Base-by-base conservation (phyloP, 495 filamentous ascomycete species). In the Parachaetomium inaequale region DNA sequence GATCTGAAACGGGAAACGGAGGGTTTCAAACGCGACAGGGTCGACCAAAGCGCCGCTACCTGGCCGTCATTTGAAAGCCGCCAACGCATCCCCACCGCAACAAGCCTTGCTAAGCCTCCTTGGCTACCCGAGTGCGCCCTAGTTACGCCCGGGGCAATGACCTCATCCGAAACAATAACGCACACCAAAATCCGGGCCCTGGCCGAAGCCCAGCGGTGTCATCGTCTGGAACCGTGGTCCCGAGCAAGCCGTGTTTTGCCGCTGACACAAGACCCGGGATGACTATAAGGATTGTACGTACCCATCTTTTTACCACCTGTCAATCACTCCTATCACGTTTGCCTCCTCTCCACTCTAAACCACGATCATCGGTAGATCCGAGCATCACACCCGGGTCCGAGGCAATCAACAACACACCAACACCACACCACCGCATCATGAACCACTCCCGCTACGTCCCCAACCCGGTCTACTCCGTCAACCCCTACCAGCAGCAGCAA, bases 391-490 rank as follows among this genome's bases (percentile, higher is more conserved):
- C 7, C 10, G 36, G 17, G 4, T 55, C 45, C 52, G 17, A 19
- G 36, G n/a, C 31, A 28, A 49, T 5, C 23, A 29, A 11, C 7
- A 51, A 23, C 34, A 14, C 23, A 29, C 23, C 10, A 26, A 51
- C 31, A 59, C 34, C 42, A 49, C 28, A 19, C 5, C 15, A 28
- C 32, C 14, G 5, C 21, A 55, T 28, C 58, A 65, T 65, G 63
- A 65, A 61, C 47, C 63, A 58, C 34, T 65, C 63, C 34, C 63
- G 58, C 17, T 65, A 65, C 45, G 53, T 58, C 28, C 52, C 58
- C 0, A 46, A 65, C 5, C 34, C 54, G n/a, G 28, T 21, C 15
- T 65, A 61, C 53, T 25, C 53, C 28, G 25, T 53, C 11, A 57
- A 17, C 45, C 58, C 42, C 15, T 65, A 57, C 58, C 43, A 49